Base-by-base conservation (phyloP, 768 basidiomycete genomes). In the Coprinopsis sp. region DNA sequence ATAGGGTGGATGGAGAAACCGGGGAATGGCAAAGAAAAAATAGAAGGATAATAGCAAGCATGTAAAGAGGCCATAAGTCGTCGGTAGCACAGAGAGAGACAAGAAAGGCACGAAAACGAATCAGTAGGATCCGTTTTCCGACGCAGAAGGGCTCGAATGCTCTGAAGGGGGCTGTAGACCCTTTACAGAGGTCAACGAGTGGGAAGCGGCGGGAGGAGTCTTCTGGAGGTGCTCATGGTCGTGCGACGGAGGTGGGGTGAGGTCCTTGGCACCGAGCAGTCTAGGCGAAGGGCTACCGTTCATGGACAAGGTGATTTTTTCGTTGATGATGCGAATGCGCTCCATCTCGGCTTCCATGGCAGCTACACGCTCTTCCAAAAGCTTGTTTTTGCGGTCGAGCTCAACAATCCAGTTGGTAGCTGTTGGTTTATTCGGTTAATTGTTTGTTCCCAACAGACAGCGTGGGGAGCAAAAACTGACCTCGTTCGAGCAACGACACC, bases 401-500 rank as follows among this genome's bases (percentile, higher is more conserved):
- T 71, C 68, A 43, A 78, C 69, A 58, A 91, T 90, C 61, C 91
- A 83, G 61, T 83, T 84, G 34, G 88, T 89, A 21, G 88, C 88
- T 91, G 56, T 34, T 52, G 21, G 33, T n/a, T n/a, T n/a, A n/a
- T n/a, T n/a, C n/a, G n/a, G n/a, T n/a, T n/a, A n/a, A n/a, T n/a
- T n/a, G n/a, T n/a, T n/a, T n/a, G n/a, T n/a, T n/a, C n/a, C n/a
- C n/a, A n/a, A n/a, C n/a, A n/a, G n/a, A n/a, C n/a, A n/a, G n/a
- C n/a, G n/a, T n/a, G n/a, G n/a, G n/a, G n/a, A n/a, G n/a, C n/a
- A n/a, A n/a, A n/a, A 28, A 60, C 77, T 50, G 58, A 91, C 90
- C 88, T 78, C 91, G 77, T 67, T 93, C 91, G 46, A 94, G 71
- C 47, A 93, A 68, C 21, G 87, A 89, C 14, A 91, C 87, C 62